These are phyloP conservation scores for Colletotrichum gigasporum DNA, from an alignment of 2,329 filamentous ascomycete genomes.

Conservation along the genomic window DNA sequence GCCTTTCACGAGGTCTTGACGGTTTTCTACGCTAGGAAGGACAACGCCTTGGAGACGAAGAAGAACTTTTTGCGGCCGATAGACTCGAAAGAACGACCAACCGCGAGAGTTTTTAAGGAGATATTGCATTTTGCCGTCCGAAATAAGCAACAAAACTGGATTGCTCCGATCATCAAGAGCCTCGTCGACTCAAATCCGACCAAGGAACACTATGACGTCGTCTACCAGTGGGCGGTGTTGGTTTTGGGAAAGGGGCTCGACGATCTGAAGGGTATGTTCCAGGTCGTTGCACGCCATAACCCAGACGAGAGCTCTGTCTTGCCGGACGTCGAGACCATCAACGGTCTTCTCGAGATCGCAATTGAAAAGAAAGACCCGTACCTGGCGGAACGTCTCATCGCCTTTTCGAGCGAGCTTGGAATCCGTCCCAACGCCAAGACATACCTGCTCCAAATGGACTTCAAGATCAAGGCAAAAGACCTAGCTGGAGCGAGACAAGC, in stretches of 20 bases:
- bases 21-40: constrained; percentile 67
- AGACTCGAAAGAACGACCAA: constrained; percentile 48
- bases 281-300: constrained; percentile 66
- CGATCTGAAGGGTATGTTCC: constrained; percentile 78
- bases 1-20: constrained; percentile 65
- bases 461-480: constrained; percentile 78
- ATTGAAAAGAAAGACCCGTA: constrained; percentile 75
- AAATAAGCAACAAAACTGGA: constrained; percentile 70
- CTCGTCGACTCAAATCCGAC: constrained; percentile 56
- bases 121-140: constrained; percentile 70
- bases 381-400: constrained; percentile 77
- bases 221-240: constrained; percentile 80
- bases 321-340: constrained; percentile 78
- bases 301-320: constrained; percentile 54
- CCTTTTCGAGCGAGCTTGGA: constrained; percentile 70
- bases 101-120: constrained; percentile 57
- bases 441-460: constrained; percentile 78
- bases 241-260: constrained; percentile 75
- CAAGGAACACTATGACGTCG: constrained; percentile 74
- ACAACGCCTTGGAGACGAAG: constrained; percentile 69
- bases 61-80: constrained; percentile 72
- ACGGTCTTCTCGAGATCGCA: constrained; percentile 77
- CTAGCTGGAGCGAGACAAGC: constrained; percentile 74
- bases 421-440: constrained; percentile 76
- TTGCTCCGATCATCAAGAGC: constrained; percentile 64